These are phyloP conservation scores for Taphrina betulina DNA, from an alignment of 1,139 yeast species.

Conservation along the genomic window DNA sequence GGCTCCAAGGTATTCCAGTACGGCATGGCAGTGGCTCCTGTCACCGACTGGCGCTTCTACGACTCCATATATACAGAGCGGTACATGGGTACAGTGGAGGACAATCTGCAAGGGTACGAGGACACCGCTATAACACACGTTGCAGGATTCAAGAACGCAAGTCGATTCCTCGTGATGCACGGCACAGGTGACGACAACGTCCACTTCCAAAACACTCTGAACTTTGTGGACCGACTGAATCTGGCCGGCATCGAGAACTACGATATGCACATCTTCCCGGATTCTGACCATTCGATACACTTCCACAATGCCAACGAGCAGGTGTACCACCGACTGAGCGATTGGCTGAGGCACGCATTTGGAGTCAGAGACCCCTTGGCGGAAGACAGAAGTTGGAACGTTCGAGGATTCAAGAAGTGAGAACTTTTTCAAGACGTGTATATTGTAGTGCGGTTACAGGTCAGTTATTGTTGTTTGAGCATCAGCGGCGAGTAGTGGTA, in stretches of 20 bases:
- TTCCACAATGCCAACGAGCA: constrained; percentile 76
- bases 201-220: constrained; percentile 81
- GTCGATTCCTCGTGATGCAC: constrained; percentile 78
- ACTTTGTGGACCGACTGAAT: constrained; percentile 70
- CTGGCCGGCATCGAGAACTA: constrained; percentile 67
- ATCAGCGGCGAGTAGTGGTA: no score
- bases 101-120: constrained; percentile 57
- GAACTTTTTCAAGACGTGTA: no score
- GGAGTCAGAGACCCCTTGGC: constrained; percentile 17
- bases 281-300: constrained; percentile 79
- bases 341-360: constrained; percentile 54
- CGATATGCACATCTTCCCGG: constrained; percentile 89
- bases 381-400: constrained; percentile 25
- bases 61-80: constrained; percentile 84
- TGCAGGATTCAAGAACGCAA: constrained; percentile 53
- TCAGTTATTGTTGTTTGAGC: no score
- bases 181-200: constrained; percentile 98
- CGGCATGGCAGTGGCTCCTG: constrained; percentile 90
- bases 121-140: constrained; percentile 51
- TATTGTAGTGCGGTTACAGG: no score
- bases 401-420: constrained; percentile 8
- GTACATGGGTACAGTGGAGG: constrained; percentile 69
- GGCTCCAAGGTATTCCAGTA: constrained; percentile 71
- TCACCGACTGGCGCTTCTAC: constrained; percentile 75
- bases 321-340: constrained; percentile 69